Percentiles rank a stretch among this genome's conserved stretches.
phyloP scores from a whole-genome alignment of 805 yeast genomes.

The Priceomyces fermenticarens region DNA sequence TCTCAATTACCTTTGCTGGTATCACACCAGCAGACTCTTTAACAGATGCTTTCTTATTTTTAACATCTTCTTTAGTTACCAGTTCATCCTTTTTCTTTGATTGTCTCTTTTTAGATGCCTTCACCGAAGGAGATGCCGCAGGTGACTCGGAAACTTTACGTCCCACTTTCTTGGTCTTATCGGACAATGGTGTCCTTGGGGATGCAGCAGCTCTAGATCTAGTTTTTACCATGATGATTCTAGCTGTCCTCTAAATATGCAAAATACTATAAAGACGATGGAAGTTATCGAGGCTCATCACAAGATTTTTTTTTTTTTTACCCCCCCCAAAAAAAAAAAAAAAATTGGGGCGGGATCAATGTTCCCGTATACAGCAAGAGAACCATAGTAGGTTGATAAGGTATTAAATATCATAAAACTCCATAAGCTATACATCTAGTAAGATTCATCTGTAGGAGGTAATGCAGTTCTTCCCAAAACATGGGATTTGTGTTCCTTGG shows the following conservation, averaged over 20 bases:
- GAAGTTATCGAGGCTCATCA: too few species aligned
- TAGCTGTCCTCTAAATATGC: conserved; percentile 1
- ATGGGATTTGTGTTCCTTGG: conserved; percentile 7
- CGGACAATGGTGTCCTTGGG: conserved; percentile 24
- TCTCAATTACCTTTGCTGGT: conserved; percentile 22
- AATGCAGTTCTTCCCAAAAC: conserved; percentile 30
- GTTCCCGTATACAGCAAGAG: background rate
- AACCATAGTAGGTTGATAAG: background rate
- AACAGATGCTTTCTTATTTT: conserved; percentile 8
- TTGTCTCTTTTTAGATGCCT: conserved; percentile 12
- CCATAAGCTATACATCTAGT: background rate
- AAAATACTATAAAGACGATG: too few species aligned
- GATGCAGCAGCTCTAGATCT: conserved; percentile 27
- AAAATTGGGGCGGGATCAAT: too few species aligned
- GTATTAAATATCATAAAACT: background rate
- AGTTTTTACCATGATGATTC: conserved; percentile 26
- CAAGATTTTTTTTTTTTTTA: background rate
- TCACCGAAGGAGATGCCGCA: conserved; percentile 21
- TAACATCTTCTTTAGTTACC: conserved; percentile 6
- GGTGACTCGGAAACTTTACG: conserved; percentile 16
- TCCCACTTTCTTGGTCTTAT: conserved; percentile 19
- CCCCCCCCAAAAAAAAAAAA: too few species aligned
- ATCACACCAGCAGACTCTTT: conserved; percentile 10
- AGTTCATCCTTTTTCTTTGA: conserved; percentile 8
- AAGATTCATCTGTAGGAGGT: conserved; percentile 23